These are phyloP conservation scores for Phytophthora quininea DNA, from an alignment of 352 stramenopile genomes.

Conservation along the genomic window DNA sequence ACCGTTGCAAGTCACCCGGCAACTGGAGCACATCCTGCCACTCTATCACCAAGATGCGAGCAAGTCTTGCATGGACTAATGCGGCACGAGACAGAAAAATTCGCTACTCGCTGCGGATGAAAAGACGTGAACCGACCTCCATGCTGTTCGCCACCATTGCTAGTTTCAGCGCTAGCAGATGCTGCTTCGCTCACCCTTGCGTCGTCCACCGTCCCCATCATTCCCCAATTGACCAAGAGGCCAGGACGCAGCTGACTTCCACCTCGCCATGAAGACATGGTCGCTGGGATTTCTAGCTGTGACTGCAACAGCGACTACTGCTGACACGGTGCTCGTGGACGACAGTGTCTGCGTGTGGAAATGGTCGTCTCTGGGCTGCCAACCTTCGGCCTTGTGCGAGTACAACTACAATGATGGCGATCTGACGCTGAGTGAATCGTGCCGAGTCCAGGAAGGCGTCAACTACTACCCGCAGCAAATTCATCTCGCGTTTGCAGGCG, in stretches of 20 bases:
- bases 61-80: background rate
- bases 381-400: constrained; percentile 34
- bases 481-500: constrained; percentile 57
- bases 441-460: constrained; percentile 41
- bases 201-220: background rate
- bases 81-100: too few species aligned
- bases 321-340: constrained; percentile 33
- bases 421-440: constrained; percentile 47
- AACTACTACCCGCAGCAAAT: constrained; percentile 68
- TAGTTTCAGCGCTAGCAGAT: too few species aligned
- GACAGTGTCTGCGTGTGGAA: constrained; percentile 41
- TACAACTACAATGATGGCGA: constrained; percentile 50
- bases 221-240: constrained; percentile 7
- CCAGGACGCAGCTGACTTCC: background rate
- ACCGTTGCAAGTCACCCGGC: constrained; percentile 10
- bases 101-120: too few species aligned
- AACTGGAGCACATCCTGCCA: constrained; percentile 12
- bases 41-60: constrained; percentile 5
- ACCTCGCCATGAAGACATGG: constrained; percentile 10
- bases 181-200: background rate
- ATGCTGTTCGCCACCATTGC: too few species aligned
- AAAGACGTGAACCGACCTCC: constrained; percentile 6
- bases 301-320: constrained; percentile 2
- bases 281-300: constrained; percentile 1
- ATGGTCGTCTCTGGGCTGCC: constrained; percentile 29